These are phyloP conservation scores for Naegleria fowleri DNA, from an alignment of 208 protist species.

Conservation along the genomic window DNA sequence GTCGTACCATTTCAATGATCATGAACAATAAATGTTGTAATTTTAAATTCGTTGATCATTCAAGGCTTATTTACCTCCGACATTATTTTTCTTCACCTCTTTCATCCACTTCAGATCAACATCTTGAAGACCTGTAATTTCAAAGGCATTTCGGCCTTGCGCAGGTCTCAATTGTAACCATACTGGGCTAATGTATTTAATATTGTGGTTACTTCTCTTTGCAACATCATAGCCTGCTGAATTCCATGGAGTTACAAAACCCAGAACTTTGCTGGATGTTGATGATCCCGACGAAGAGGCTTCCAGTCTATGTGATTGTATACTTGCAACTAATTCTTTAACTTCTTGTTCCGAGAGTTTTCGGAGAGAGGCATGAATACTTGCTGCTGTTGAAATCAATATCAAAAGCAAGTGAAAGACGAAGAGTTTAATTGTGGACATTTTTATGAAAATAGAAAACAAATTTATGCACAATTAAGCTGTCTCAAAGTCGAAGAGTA, in stretches of 20 bases:
- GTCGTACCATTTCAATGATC: too few species aligned
- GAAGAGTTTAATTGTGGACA: background rate
- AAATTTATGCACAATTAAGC: too few species aligned
- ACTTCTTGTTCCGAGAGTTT: background rate
- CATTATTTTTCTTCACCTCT: background rate
- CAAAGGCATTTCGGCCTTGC: background rate
- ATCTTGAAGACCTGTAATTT: background rate
- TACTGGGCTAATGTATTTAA: background rate
- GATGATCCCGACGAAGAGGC: background rate
- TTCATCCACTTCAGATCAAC: background rate
- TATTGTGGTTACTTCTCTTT: background rate
- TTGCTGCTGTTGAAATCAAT: background rate
- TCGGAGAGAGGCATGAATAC: background rate
- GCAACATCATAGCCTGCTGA: background rate
- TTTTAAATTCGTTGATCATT: too few species aligned
- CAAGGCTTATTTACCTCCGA: background rate
- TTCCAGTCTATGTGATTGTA: background rate
- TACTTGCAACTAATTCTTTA: background rate
- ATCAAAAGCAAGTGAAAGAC: background rate
- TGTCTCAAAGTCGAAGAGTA: too few species aligned
- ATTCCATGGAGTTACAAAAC: conserved; percentile 24
- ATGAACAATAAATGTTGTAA: too few species aligned
- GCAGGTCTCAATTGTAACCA: background rate
- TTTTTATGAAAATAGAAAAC: too few species aligned
- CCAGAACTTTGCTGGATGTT: background rate